Percentiles rank a stretch among this genome's conserved stretches.
These are phyloP conservation scores for Hymenoscyphus linearis DNA, from an alignment of 2,329 filamentous ascomycete species.

Conservation along the genomic window DNA sequence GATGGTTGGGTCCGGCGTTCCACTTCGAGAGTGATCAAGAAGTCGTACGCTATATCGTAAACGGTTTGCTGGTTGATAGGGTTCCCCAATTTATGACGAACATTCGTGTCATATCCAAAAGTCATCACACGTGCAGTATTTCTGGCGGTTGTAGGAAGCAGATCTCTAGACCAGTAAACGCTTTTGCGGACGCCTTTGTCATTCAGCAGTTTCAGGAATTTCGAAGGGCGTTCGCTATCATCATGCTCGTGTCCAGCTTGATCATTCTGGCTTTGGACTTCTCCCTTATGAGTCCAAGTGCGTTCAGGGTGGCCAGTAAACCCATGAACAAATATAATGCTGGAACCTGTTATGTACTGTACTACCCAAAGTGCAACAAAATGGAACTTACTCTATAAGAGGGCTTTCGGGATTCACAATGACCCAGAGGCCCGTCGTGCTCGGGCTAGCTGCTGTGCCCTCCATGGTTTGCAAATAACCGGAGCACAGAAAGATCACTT, in stretches of 20 bases:
- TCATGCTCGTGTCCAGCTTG: constrained; percentile 3
- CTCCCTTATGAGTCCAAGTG: constrained; percentile 35
- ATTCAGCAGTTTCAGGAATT: constrained; percentile 4
- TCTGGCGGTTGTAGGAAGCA: constrained; percentile 8
- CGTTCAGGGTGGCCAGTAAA: constrained; percentile 36
- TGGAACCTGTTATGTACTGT: constrained; percentile 1
- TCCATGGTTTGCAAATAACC: background rate
- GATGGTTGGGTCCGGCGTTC: constrained; percentile 9
- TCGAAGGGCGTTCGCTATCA: background rate
- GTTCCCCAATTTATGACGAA: constrained; percentile 20
- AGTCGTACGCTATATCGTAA: constrained; percentile 11
- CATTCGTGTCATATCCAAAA: constrained; percentile 36
- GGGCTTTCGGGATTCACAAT: background rate
- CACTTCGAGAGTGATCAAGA: constrained; percentile 16
- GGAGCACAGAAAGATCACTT: background rate
- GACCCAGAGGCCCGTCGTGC: background rate
- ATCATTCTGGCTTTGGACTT: background rate
- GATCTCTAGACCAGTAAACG: constrained; percentile 17
- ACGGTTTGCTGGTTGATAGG: constrained; percentile 6
- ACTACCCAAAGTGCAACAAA: background rate
- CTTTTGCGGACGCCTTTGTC: background rate
- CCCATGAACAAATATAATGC: constrained; percentile 39
- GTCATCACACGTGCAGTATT: constrained; percentile 15
- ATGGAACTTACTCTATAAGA: background rate
- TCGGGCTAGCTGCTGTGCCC: background rate